Conservation (phyloP, 2,329 filamentous ascomycete species). For the Paecilomyces variotii region DNA sequence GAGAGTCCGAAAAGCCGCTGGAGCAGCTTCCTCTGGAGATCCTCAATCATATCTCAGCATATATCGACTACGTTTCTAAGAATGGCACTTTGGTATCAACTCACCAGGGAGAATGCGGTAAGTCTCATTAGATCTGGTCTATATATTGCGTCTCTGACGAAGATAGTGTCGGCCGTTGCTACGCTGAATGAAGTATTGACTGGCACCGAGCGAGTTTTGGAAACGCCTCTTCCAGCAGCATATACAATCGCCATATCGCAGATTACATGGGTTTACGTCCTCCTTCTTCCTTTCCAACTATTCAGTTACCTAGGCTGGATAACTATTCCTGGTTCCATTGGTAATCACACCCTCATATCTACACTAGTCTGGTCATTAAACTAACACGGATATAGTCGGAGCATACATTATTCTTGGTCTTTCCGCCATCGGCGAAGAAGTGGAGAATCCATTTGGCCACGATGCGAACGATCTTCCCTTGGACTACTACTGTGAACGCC, state of each 20-base stretch:
- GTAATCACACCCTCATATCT: constrained; percentile 13
- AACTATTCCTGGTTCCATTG: constrained; percentile 69
- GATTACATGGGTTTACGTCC: constrained; percentile 77
- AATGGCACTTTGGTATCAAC: constrained; percentile 30
- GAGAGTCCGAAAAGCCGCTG: constrained; percentile 62
- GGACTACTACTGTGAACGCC: constrained; percentile 67
- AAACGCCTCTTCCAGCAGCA: constrained; percentile 72
- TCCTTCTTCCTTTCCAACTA: constrained; percentile 76
- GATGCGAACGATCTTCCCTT: constrained; percentile 77
- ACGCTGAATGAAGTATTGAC: constrained; percentile 64
- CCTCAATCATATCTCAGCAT: constrained; percentile 61
- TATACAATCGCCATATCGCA: constrained; percentile 80
- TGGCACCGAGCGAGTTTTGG: constrained; percentile 68
- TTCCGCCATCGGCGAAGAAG: constrained; percentile 66
- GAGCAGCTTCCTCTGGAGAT: constrained; percentile 82
- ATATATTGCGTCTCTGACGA: constrained; percentile 3
- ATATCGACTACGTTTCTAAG: constrained; percentile 53
- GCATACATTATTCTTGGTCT: constrained; percentile 80
- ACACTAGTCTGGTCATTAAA: background rate
- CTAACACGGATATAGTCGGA: constrained; percentile 35
- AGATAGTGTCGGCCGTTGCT: constrained; percentile 49
- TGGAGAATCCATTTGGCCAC: constrained; percentile 77
- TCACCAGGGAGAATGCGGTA: constrained; percentile 32
- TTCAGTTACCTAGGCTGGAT: constrained; percentile 57
- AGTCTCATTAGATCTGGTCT: constrained; percentile 5